Evolutionary conservation across 164 flowering plant species (phyloP), one percentile per base, ranked within the genome.

Genomic region (Annona cherimola): DNA sequence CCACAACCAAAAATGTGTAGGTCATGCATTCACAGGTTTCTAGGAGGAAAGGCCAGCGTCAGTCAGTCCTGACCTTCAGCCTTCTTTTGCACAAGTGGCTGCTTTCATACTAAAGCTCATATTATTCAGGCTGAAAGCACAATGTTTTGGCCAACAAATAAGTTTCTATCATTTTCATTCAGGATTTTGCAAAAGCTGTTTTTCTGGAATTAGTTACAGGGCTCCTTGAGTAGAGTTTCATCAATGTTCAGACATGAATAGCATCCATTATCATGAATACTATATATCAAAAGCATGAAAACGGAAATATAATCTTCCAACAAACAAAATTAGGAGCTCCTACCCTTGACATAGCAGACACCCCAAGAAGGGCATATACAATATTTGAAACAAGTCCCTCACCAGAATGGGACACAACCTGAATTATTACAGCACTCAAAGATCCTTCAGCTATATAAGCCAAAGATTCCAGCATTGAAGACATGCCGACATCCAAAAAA

Each of bases 331-430:
- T 20, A 71, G 35, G 16, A 35, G 2, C 39, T 11, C 68, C 80
- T 91, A 95, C 99, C 98, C 98, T 86, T 73, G 99, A 91, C 94
- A 95, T 91, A 74, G 98, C 99, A 8, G 97, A 87, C 73, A 91
- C 91, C 70, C 99, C 98, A 78, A 95, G 99, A 75, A 95, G 84
- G 75, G 99, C 99, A 78, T 95, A 95, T 62, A 95, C 79, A 69
- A 95, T 80, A 74, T 89, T 93, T 20, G 98, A 93, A 50, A 95
- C 84, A 26, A 95, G 88, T 73, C 98, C 97, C 81, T 95, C 99
- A 42, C 98, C 98, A 79, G 88, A 77, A 62, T 66, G 85, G 66
- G 94, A 93, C 66, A 89, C 78, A 74, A 95, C 91, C 71, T 87
- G 90, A 76, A 91, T 78, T 59, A 87, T 86, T 80, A 85, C 79